Evolutionary conservation across 768 basidiomycete species (phyloP).

Genomic region (Tylopilus subfusipes): DNA sequence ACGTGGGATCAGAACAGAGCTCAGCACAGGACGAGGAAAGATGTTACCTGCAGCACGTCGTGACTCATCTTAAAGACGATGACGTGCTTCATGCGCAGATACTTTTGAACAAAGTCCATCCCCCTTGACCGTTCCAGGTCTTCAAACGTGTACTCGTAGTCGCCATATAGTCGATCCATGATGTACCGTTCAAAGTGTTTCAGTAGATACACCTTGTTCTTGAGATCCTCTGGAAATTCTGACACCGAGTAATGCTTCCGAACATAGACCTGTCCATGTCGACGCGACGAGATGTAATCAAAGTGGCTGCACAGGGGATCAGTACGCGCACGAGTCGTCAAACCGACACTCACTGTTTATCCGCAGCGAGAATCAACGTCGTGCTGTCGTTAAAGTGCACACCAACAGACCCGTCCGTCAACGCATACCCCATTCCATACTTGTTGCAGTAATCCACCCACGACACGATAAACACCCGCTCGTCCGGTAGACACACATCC

Average conservation of each 20-base stretch:
- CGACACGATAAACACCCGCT: constrained; percentile 90
- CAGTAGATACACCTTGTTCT: constrained; percentile 87
- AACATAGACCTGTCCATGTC: constrained; percentile 62
- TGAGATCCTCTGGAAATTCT: constrained; percentile 75
- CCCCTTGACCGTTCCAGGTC: constrained; percentile 67
- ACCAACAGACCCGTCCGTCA: constrained; percentile 92
- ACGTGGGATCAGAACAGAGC: not conserved
- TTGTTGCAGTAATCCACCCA: constrained; percentile 99
- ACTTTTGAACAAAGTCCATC: constrained; percentile 96
- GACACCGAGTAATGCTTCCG: constrained; percentile 70
- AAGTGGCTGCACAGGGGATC: constrained; percentile 52
- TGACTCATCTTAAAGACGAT: constrained; percentile 97
- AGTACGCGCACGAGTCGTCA: not conserved
- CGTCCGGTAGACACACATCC: constrained; percentile 53
- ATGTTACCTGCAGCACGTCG: constrained; percentile 84
- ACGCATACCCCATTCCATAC: constrained; percentile 99
- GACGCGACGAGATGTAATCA: constrained; percentile 77
- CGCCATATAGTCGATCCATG: constrained; percentile 82
- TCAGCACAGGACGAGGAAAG: not conserved
- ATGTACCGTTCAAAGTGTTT: constrained; percentile 96
- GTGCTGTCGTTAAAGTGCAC: constrained; percentile 98
- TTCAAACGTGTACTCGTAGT: constrained; percentile 79
- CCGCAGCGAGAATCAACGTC: constrained; percentile 76
- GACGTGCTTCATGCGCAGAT: constrained; percentile 94
- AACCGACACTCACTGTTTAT: constrained; percentile 65